These are phyloP conservation scores for Alternaria ventricosa DNA, from an alignment of 2,329 filamentous ascomycete genomes.

Conservation along the genomic window DNA sequence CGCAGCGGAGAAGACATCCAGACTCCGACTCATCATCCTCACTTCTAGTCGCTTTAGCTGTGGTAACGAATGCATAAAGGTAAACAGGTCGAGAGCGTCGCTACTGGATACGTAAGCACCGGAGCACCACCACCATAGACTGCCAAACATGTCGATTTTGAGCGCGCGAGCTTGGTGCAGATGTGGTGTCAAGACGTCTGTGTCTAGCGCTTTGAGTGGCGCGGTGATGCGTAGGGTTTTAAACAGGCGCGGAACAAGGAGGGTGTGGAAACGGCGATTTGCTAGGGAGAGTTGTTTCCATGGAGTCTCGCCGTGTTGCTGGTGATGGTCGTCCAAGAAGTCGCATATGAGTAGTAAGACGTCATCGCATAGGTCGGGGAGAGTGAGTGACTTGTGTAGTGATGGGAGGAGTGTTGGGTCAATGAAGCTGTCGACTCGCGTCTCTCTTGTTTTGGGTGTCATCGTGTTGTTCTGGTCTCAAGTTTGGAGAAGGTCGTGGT, in stretches of 20 bases:
- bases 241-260: slow-evolving; percentile 18
- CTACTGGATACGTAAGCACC: slow-evolving; percentile 18
- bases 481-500: background rate
- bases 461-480: background rate
- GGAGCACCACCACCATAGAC: slow-evolving; percentile 26
- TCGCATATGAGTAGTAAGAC: slow-evolving; percentile 23
- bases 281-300: slow-evolving; percentile 17
- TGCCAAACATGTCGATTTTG: slow-evolving; percentile 26
- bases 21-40: slow-evolving; percentile 26
- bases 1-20: slow-evolving; percentile 20
- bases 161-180: slow-evolving; percentile 10
- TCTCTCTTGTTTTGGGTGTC: background rate
- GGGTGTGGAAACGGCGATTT: slow-evolving; percentile 14
- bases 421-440: background rate
- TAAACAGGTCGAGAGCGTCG: slow-evolving; percentile 23
- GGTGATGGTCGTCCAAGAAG: slow-evolving; percentile 1
- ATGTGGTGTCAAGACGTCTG: background rate
- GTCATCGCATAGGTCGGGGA: slow-evolving; percentile 23
- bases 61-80: slow-evolving; percentile 7
- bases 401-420: background rate
- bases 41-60: slow-evolving; percentile 16
- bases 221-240: slow-evolving; percentile 19
- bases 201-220: slow-evolving; percentile 19
- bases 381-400: background rate
- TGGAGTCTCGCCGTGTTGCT: background rate